Evolutionary conservation across 371 early-diverging fungal genomes (phyloP).

Genomic region (Rhizopus stolonifer): DNA sequence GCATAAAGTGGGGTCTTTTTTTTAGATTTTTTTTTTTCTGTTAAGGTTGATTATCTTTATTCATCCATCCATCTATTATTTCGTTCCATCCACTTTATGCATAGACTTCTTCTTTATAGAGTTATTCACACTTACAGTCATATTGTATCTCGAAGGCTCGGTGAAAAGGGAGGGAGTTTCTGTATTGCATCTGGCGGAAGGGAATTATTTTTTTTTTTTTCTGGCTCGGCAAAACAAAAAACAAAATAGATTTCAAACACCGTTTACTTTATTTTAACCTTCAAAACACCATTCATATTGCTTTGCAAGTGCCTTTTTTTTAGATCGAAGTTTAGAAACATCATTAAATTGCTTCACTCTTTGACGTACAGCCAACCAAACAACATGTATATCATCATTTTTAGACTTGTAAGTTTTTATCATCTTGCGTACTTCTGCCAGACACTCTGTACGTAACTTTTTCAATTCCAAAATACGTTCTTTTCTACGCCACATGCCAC

Average conservation of each 20-base stretch:
- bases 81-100: conserved; percentile 15
- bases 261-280: too few species aligned
- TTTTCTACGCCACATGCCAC: conserved; percentile 46
- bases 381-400: conserved; percentile 35
- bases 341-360: conserved; percentile 34
- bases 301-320: conserved; percentile 34
- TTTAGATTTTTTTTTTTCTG: too few species aligned
- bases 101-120: neutral
- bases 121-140: conserved; percentile 35
- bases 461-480: conserved; percentile 38
- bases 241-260: neutral
- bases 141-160: conserved; percentile 37
- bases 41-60: too few species aligned
- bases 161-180: conserved; percentile 30
- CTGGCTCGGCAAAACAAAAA: neutral
- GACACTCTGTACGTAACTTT: conserved; percentile 32
- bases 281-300: conserved; percentile 41
- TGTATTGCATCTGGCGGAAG: neutral
- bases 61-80: neutral
- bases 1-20: too few species aligned
- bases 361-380: conserved; percentile 37
- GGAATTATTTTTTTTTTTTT: too few species aligned
- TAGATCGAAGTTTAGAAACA: conserved; percentile 27
- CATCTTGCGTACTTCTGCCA: conserved; percentile 30
- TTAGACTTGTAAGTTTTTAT: conserved; percentile 31